Conservation (phyloP, 371 early-diverging fungal genomes). For the Saksenaea oblongispora region DNA sequence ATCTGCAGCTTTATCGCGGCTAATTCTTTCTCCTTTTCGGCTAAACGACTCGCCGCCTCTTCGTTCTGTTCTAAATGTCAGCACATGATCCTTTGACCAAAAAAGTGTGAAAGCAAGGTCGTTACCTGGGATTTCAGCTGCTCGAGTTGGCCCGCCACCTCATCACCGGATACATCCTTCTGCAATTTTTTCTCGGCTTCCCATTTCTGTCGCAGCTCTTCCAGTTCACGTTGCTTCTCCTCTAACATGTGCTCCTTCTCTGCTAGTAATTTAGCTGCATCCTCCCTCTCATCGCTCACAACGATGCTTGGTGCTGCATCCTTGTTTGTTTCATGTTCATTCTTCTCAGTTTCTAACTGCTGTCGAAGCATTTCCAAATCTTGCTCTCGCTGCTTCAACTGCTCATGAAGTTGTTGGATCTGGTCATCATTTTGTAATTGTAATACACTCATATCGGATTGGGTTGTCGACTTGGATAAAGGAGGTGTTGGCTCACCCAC, state of each 20-base stretch:
- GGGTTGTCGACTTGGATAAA: conserved; percentile 16
- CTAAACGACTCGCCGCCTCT: conserved; percentile 37
- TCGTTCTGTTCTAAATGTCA: conserved; percentile 34
- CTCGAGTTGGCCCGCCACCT: conserved; percentile 35
- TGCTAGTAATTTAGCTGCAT: conserved; percentile 1
- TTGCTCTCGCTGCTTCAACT: conserved; percentile 28
- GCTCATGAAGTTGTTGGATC: conserved; percentile 19
- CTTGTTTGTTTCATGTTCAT: conserved; percentile 3
- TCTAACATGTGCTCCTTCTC: conserved; percentile 22
- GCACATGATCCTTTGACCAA: background rate
- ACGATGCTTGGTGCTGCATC: conserved; percentile 24
- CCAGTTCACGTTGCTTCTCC: conserved; percentile 28
- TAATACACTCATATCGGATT: conserved; percentile 15
- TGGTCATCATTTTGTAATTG: conserved; percentile 21
- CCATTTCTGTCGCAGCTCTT: conserved; percentile 16
- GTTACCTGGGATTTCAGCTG: conserved; percentile 34
- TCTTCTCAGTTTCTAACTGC: conserved; percentile 36
- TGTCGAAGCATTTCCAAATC: conserved; percentile 36
- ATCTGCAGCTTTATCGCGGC: conserved; percentile 31
- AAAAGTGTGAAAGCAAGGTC: conserved; percentile 9
- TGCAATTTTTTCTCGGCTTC: conserved; percentile 13
- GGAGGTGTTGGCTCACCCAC: conserved; percentile 4
- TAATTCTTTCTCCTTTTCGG: conserved; percentile 43
- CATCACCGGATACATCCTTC: conserved; percentile 22
- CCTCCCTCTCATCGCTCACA: conserved; percentile 11